Evolutionary conservation across 192 early-diverging fungal genomes (phyloP), one percentile per base, ranked within the genome.

Genomic region (Cetraspora pellucida): DNA sequence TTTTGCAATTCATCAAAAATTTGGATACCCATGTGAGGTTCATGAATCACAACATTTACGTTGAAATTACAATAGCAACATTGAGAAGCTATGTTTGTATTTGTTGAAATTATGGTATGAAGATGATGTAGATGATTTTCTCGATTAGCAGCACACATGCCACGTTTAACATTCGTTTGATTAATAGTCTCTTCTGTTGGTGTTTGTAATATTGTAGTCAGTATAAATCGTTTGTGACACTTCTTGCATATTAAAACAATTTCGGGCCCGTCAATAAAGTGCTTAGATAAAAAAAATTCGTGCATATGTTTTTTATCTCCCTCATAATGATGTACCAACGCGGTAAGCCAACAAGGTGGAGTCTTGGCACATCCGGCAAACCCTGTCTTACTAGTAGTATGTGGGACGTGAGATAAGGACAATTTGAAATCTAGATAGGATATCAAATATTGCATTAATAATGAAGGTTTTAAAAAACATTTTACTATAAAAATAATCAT

Each of bases 121-220:
- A 72, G 37, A 30, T 72, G 71, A 55, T 72, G 71, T 43, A 72
- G 37, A 7, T 37, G 43, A n/a, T 58, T 55, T 45, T 72, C 71
- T 43, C 1, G 46, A 52, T 70, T 70, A 8, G n/a, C 27, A 23
- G 5, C 13, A 55, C 71, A 72, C 9, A 17, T 44, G 17, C 50
- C 30, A 57, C 4, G 27, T 17, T 49, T 45, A 2, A 3, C 10
- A 13, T 47, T 25, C n/a, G 7, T n/a, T 58, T 8, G 1, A 58
- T 58, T 23, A 25, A 6, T 16, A 63, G 28, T 37, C 10, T 13
- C 25, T 31, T 17, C 60, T 23, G 46, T 7, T 23, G n/a, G 10
- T 9, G 28, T 55, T 6, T 49, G 52, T 9, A 17, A 11, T 16
- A 17, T 6, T 17, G 30, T 46, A 1, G 11, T 73, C 28, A 73